Evolutionary conservation across 2,329 filamentous ascomycete species (phyloP), one percentile per base, ranked within the genome.

Genomic region (Stachybotrys echinatus): DNA sequence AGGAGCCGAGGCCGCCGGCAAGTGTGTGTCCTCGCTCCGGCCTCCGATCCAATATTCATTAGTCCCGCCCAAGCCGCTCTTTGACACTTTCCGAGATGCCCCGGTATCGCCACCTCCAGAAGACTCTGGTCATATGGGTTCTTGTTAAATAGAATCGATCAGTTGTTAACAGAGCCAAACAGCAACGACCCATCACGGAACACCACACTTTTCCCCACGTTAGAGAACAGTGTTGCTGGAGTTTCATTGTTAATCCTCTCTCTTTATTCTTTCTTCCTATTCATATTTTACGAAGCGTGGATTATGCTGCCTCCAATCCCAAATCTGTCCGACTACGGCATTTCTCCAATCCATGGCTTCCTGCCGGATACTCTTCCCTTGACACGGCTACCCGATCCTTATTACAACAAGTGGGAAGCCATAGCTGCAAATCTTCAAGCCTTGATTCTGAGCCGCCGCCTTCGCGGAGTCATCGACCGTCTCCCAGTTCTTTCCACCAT

Each of bases 361-460:
- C 81, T 99, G 48, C 91, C 94, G 2, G 77, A 88, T 54, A 84
- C 89, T 55, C 73, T 88, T 34, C 94, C 94, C 40, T 76, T 97
- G 55, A 84, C 89, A 54, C 75, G 82, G 49, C 83, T 99, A 14
- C 88, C 91, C 10, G 88, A 96, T 63, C 81, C 87, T 3, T 97
- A 96, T 74, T 99, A 97, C 71, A 85, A 88, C 68, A 89, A 90
- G 64, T 99, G 94, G 94, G 94, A 99, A 72, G 82, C 87, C 43
- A 80, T 96, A 46, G 82, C 87, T 31, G 81, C 85, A 58, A 96
- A 96, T 63, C 77, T 99, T 23, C 94, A 96, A 71, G 84, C 85
- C 12, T 75, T 97, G 52, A 84, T 97, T 47, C 79, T 96, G 50
- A 95, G 86, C 69, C 89, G 87, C 66, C 85, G 92, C 53, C 76